Base-by-base conservation (phyloP, 495 filamentous ascomycete species). In the Friedmanniomyces simplex region DNA sequence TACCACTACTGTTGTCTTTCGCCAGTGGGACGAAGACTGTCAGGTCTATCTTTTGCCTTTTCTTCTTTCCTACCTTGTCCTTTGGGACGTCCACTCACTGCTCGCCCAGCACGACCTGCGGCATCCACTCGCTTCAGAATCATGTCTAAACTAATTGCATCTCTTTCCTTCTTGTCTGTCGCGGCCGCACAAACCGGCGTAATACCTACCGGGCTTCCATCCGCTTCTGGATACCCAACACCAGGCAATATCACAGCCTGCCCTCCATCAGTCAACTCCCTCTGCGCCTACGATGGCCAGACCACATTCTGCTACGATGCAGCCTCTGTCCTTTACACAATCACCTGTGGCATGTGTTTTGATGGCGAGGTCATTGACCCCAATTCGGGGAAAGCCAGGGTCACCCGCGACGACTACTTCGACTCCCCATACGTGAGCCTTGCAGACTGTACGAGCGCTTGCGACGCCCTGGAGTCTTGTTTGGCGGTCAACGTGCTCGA, bases 251-350 rank as follows among this genome's bases (percentile, higher is more conserved):
- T 13, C 49, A 21, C 56, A 10, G 22, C 36, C 14, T 58, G 56
- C 49, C 56, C 56, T n/a, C 10, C 4, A 11, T 52, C 48, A 1
- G 24, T 58, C 22, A 28, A 46, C n/a, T 14, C 28, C 16, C 49
- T 58, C 7, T 58, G 56, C 49, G 30, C 16, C 21, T 52, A 42
- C 36, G 36, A 28, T 5, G 47, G 49, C 34, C 49, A 52, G 49
- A 48, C 49, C 13, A 58, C 49, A 4, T 58, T 43, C 56, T 58
- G 56, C 49, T 52, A 58, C 48, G 56, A 58, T 26, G 48, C 32
- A 12, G 36, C 11, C 20, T 36, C 14, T 5, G 37, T 58, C 14
- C 56, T 58, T 11, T 58, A 58, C 49, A 58, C 56, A 2, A 22
- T 58, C 20, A 58, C 47, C 30, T 58, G 56, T 36, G 49, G 49